Percentiles rank a stretch among this genome's conserved stretches.
Evolutionary conservation across 805 yeast genomes (phyloP).

Genomic region (Wickerhamiella occidentalis): DNA sequence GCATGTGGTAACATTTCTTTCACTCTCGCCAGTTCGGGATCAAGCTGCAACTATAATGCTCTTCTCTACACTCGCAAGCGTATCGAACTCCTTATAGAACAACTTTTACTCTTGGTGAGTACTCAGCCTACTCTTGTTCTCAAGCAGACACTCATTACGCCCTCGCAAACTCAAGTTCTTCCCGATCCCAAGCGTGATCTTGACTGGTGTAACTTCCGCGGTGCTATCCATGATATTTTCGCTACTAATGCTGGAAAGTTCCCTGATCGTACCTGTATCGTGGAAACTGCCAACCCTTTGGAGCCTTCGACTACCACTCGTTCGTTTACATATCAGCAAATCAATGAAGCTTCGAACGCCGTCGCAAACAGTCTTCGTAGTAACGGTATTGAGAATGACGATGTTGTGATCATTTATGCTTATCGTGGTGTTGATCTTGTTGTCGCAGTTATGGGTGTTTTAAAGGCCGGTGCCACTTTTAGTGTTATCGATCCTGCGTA

Average conservation of each 20-base stretch:
- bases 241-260: slow-evolving; percentile 68
- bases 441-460: slow-evolving; percentile 94
- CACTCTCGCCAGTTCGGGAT: not conserved
- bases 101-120: slow-evolving; percentile 34
- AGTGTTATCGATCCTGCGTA: slow-evolving; percentile 98
- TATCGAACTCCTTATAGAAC: slow-evolving; percentile 57
- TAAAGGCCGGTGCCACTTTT: slow-evolving; percentile 97
- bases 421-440: slow-evolving; percentile 94
- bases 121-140: slow-evolving; percentile 34
- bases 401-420: slow-evolving; percentile 95
- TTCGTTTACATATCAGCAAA: slow-evolving; percentile 71
- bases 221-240: slow-evolving; percentile 95
- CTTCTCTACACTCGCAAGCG: slow-evolving; percentile 61
- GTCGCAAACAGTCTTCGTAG: slow-evolving; percentile 79
- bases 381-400: slow-evolving; percentile 78
- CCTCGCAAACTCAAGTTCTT: slow-evolving; percentile 44
- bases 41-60: slow-evolving; percentile 54
- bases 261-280: slow-evolving; percentile 84
- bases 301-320: slow-evolving; percentile 39
- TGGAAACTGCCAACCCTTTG: slow-evolving; percentile 70
- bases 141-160: slow-evolving; percentile 54
- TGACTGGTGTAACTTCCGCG: slow-evolving; percentile 85
- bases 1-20: slow-evolving; percentile 33
- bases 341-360: slow-evolving; percentile 82
- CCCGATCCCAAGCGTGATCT: slow-evolving; percentile 84